Evolutionary conservation across 2,329 filamentous ascomycete genomes (phyloP).

Genomic region (Alternaria conjuncta): DNA sequence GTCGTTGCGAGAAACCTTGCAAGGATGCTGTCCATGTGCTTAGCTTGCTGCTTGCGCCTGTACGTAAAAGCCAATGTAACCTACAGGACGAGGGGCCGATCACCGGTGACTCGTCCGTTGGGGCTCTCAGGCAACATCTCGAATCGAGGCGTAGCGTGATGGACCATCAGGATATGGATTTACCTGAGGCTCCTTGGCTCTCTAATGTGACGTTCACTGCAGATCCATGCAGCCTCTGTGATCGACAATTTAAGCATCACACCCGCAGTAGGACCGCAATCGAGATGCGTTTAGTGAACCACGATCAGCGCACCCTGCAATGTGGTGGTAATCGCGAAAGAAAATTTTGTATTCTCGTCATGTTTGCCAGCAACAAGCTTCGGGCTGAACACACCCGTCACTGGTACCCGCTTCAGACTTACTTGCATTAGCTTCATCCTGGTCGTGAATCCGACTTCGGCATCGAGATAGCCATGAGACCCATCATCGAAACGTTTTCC

Average conservation of each 20-base stretch:
- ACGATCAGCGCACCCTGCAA: background rate
- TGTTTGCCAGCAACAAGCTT: background rate
- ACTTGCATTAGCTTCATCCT: background rate
- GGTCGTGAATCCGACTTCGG: background rate
- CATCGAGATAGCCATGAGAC: background rate
- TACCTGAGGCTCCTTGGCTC: background rate
- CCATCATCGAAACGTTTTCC: background rate
- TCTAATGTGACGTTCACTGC: conserved; percentile 3
- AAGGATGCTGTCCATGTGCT: background rate
- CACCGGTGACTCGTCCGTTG: background rate
- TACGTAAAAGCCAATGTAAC: background rate
- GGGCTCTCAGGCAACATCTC: background rate
- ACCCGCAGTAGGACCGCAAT: background rate
- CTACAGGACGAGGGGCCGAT: background rate
- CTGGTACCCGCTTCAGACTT: background rate
- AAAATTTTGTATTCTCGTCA: background rate
- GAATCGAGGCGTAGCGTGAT: background rate
- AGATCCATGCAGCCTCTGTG: background rate
- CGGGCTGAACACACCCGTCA: background rate
- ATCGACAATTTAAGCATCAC: conserved; percentile 1
- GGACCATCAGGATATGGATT: background rate
- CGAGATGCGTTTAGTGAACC: background rate
- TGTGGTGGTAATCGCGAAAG: background rate
- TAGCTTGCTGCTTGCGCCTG: background rate
- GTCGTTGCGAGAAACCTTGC: background rate